Percentiles rank a stretch among this genome's conserved stretches.
phyloP scores from a whole-genome alignment of 768 basidiomycete genomes.

The Russula compacta region DNA sequence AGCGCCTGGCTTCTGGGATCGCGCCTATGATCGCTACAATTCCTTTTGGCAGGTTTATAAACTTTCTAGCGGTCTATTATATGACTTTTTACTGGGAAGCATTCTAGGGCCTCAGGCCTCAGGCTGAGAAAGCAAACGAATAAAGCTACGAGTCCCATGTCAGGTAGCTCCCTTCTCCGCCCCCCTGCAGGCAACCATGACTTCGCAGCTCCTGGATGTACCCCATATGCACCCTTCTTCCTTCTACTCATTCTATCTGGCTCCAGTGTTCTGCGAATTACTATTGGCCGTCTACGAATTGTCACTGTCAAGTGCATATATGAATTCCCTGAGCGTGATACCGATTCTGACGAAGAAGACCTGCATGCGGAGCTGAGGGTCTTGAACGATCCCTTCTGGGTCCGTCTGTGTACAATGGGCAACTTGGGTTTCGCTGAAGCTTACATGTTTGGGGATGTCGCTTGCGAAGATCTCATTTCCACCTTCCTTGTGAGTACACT shows the following conservation, averaged over 20 bases:
- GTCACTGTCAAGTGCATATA: background rate
- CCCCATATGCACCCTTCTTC: conserved; percentile 5
- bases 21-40: no score
- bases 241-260: background rate
- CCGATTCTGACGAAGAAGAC: background rate
- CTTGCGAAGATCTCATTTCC: conserved; percentile 13
- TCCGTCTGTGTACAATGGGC: conserved; percentile 10
- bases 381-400: conserved; percentile 18
- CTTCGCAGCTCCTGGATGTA: background rate
- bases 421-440: conserved; percentile 21
- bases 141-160: no score
- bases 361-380: conserved; percentile 4
- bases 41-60: no score
- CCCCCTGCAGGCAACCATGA: background rate
- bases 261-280: background rate
- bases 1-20: no score
- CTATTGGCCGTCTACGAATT: background rate
- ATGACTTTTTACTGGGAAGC: no score
- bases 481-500: conserved; percentile 6
- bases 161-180: no score
- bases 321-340: background rate
- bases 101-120: no score
- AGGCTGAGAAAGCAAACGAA: no score
- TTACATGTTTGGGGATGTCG: conserved; percentile 22
- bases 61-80: no score